phyloP scores from a whole-genome alignment of 2,329 filamentous ascomycete species.

The Microsporum canis region DNA sequence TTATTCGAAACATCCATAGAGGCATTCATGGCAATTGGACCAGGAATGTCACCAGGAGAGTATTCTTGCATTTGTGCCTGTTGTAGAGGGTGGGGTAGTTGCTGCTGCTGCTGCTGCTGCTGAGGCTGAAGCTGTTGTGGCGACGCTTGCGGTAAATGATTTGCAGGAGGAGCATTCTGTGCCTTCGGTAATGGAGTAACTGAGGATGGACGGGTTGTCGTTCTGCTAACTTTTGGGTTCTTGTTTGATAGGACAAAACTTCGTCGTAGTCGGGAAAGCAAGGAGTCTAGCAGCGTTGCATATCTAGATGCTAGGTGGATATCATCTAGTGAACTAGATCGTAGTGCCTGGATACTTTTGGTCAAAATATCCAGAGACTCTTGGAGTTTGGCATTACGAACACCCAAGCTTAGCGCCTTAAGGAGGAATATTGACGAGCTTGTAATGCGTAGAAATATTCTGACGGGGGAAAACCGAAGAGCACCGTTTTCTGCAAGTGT shows the following conservation, averaged over 20 bases:
- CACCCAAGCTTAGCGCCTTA: constrained; percentile 40
- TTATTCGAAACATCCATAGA: constrained; percentile 8
- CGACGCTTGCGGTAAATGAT: not conserved
- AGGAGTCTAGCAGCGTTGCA: constrained; percentile 39
- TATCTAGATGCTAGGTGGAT: constrained; percentile 43
- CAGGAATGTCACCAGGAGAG: not conserved
- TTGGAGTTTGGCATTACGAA: constrained; percentile 39
- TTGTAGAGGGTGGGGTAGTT: not conserved
- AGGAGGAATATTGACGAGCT: constrained; percentile 47
- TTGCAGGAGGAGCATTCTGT: constrained; percentile 11
- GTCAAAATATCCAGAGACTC: constrained; percentile 40
- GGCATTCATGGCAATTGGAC: not conserved
- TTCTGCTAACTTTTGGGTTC: constrained; percentile 19
- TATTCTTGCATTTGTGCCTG: not conserved
- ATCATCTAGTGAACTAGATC: constrained; percentile 41
- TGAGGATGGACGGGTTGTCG: constrained; percentile 20
- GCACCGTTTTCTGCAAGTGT: constrained; percentile 37
- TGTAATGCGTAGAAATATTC: constrained; percentile 44
- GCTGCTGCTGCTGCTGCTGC: constrained; percentile 5
- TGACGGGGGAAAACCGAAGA: constrained; percentile 43
- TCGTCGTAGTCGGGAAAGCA: constrained; percentile 32
- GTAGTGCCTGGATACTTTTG: constrained; percentile 38
- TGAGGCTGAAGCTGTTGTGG: not conserved
- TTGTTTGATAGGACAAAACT: constrained; percentile 28
- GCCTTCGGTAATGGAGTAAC: constrained; percentile 21